Evolutionary conservation across 139 green algal species (phyloP), one percentile per base, ranked within the genome.

Genomic region (Diplosphaera chodatii): DNA sequence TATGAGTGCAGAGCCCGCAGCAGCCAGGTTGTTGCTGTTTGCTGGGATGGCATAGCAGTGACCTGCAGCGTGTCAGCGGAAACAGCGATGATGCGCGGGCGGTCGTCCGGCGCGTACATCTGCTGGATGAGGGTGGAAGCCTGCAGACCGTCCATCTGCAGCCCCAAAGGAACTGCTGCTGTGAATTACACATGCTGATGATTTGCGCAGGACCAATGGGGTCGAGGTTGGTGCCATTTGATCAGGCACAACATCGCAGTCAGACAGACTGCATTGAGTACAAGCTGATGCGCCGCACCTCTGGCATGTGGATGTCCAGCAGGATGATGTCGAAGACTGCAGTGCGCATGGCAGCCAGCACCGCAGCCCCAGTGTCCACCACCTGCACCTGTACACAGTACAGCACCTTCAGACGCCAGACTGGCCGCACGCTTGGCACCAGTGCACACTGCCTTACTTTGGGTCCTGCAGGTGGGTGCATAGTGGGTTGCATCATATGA

Each of bases 291-390:
- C 22, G 20, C 1, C n/a, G 18, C n/a, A 55, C 66, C 27, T 40
- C 55, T 21, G 84, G 79, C 84, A 91, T 87, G 64, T 87, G 83
- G 5, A 91, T 80, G 76, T 95, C 90, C 90, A 96, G 93, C 28
- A 96, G 82, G 63, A 96, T 83, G 31, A 96, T 72, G 80, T 96
- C 90, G 48, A 90, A 94, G 29, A 23, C 63, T 41, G 69, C 31
- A 8, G 1, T n/a, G 28, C 63, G 40, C 69, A 76, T 55, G 23
- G 40, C 63, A 20, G 30, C 55, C 13, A n/a, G 22, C 4, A 32
- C 59, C 4, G 59, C 59, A 65, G 59, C 59, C 10, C 59, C 27
- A 22, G 59, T 31, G 27, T 32, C 59, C 59, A 65, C n/a, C 59
- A 32, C 59, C 59, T 33, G 4, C 59, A 65, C 59, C 55, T n/a